Evolutionary conservation across 768 basidiomycete genomes (phyloP).

Genomic region (Mycena olivaceomarginata): DNA sequence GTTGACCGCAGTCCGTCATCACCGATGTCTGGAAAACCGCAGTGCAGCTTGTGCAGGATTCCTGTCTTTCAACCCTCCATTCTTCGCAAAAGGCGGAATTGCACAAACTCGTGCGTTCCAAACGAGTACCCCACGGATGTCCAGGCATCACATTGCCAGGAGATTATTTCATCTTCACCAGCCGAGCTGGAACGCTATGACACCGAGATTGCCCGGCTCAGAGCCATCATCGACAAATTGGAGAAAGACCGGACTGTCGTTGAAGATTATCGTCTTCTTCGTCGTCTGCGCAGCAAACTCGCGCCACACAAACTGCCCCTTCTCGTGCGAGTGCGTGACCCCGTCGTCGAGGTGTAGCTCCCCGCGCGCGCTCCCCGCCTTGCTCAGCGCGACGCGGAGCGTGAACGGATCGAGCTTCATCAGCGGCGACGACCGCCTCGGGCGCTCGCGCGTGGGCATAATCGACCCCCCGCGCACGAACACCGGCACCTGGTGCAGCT

Average conservation of each 20-base stretch:
- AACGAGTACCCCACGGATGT: neutral
- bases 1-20: too few species aligned
- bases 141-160: slow-evolving; percentile 13
- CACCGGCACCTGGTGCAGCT: slow-evolving; percentile 87
- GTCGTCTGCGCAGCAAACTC: slow-evolving; percentile 74
- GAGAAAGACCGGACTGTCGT: slow-evolving; percentile 6
- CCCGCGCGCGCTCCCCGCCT: slow-evolving; percentile 77
- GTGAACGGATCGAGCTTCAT: slow-evolving; percentile 97
- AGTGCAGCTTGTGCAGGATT: neutral
- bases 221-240: neutral
- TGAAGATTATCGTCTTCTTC: slow-evolving; percentile 58
- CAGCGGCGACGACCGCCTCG: slow-evolving; percentile 87
- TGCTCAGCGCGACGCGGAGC: slow-evolving; percentile 86
- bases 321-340: slow-evolving; percentile 82
- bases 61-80: slow-evolving; percentile 38
- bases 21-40: too few species aligned
- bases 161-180: slow-evolving; percentile 1
- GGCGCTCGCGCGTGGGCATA: slow-evolving; percentile 90
- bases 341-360: slow-evolving; percentile 98
- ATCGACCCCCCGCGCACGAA: slow-evolving; percentile 95
- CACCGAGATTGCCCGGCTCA: neutral
- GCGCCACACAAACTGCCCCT: slow-evolving; percentile 92
- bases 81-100: slow-evolving; percentile 1
- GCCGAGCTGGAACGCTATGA: neutral
- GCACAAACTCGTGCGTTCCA: slow-evolving; percentile 1